A percentile compares a stretch with the other conserved stretches of the same genome.
Conservation (phyloP, 768 basidiomycete genomes). For the Fomitopsis pulvina region DNA sequence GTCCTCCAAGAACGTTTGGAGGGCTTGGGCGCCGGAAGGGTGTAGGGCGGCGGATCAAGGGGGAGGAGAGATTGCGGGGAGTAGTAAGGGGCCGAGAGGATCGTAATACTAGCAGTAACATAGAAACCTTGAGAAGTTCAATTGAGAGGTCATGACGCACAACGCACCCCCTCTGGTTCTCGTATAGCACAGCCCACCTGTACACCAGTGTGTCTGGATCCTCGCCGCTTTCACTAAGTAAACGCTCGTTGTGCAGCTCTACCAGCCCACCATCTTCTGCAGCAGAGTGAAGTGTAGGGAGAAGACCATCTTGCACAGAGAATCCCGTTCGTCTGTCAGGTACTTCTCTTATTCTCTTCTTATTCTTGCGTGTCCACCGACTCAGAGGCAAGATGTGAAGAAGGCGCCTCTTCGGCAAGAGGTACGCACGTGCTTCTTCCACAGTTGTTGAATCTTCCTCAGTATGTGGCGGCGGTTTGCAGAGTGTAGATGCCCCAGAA, state of each 20-base stretch:
- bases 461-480: conserved; percentile 25
- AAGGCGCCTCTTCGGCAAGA: neutral
- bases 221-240: conserved; percentile 1
- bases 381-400: neutral
- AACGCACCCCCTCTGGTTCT: conserved; percentile 79
- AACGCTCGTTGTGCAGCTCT: conserved; percentile 5
- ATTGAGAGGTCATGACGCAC: neutral
- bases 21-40: conserved; percentile 38
- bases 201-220: conserved; percentile 43
- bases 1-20: conserved; percentile 30
- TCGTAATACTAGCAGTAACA: conserved; percentile 36
- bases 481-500: conserved; percentile 9
- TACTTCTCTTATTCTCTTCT: neutral
- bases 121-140: neutral
- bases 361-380: neutral
- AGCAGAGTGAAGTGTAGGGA: neutral
- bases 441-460: neutral
- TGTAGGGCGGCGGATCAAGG: conserved; percentile 68
- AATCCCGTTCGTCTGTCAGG: neutral
- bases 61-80: conserved; percentile 66
- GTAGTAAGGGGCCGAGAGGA: conserved; percentile 71
- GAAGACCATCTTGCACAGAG: neutral
- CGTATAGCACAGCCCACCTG: conserved; percentile 74
- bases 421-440: neutral
- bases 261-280: conserved; percentile 4